Evolutionary conservation across 495 filamentous ascomycete species (phyloP).

Genomic region (Penicillium antarcticum): DNA sequence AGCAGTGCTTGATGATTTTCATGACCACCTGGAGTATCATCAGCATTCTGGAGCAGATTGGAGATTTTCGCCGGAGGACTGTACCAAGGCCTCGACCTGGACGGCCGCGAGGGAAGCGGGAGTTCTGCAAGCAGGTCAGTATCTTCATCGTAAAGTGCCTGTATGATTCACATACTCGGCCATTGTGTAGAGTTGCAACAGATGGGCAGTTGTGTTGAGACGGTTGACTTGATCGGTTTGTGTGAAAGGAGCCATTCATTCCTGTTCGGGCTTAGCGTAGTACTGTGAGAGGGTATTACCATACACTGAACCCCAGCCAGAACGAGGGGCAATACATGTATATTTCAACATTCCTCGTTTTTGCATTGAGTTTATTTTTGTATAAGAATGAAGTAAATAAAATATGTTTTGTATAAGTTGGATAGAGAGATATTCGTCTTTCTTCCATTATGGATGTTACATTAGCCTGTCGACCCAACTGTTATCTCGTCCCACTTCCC

Average conservation of each 20-base stretch:
- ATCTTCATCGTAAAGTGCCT: neutral
- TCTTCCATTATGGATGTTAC: no score
- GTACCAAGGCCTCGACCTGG: slow-evolving; percentile 82
- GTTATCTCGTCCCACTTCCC: slow-evolving; percentile 10
- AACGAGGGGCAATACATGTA: slow-evolving; percentile 21
- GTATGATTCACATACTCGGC: slow-evolving; percentile 36
- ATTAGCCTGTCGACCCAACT: neutral
- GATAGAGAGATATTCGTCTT: no score
- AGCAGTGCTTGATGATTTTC: slow-evolving; percentile 94
- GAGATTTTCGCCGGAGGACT: slow-evolving; percentile 31
- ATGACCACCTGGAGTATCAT: slow-evolving; percentile 70
- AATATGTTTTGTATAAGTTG: no score
- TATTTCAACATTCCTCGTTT: neutral
- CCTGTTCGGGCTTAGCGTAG: slow-evolving; percentile 22
- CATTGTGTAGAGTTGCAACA: slow-evolving; percentile 38
- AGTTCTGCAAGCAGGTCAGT: slow-evolving; percentile 16
- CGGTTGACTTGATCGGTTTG: slow-evolving; percentile 34
- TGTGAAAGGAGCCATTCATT: slow-evolving; percentile 35
- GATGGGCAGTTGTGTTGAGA: slow-evolving; percentile 24
- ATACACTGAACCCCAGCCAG: neutral
- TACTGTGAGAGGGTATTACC: slow-evolving; percentile 6
- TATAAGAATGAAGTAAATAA: neutral
- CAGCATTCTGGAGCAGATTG: slow-evolving; percentile 28
- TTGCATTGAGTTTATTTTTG: neutral
- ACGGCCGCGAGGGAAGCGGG: slow-evolving; percentile 68